Percentiles rank a stretch among this genome's conserved stretches.
phyloP scores from a whole-genome alignment of 164 flowering plant genomes.

The Magnolia kwangsiensis region DNA sequence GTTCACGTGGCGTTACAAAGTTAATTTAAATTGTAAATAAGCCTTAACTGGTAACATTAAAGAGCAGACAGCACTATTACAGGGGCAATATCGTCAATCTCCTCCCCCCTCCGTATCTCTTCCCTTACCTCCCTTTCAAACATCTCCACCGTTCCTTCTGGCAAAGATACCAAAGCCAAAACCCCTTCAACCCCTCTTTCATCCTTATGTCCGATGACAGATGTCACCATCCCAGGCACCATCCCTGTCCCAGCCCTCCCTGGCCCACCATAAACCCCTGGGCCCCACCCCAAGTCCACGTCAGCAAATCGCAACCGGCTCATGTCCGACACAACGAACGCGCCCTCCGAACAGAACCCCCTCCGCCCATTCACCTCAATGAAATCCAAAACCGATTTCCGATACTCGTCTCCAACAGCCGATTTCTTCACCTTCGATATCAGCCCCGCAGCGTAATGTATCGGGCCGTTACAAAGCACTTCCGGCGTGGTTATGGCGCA shows the following conservation, averaged over 20 bases:
- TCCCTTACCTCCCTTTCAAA: conserved; percentile 18
- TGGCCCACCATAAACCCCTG: conserved; percentile 22
- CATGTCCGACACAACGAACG: conserved; percentile 24
- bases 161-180: conserved; percentile 22
- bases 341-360: conserved; percentile 11
- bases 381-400: conserved; percentile 28
- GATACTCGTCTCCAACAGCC: conserved; percentile 21
- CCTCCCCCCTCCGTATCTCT: neutral
- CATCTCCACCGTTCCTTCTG: conserved; percentile 15
- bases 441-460: conserved; percentile 16
- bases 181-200: conserved; percentile 21
- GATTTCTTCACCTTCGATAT: conserved; percentile 18
- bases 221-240: conserved; percentile 22
- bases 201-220: conserved; percentile 15
- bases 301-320: conserved; percentile 19
- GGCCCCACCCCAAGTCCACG: conserved; percentile 33
- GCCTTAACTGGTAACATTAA: no score
- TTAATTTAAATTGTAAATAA: no score
- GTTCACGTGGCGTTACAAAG: no score
- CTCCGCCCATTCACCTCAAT: conserved; percentile 24
- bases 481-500: conserved; percentile 16
- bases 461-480: conserved; percentile 6
- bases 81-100: neutral
- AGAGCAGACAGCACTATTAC: neutral
- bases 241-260: conserved; percentile 19